Evolutionary conservation across 2,329 filamentous ascomycete genomes (phyloP).

Genomic region (Aureobasidium melanogenum): DNA sequence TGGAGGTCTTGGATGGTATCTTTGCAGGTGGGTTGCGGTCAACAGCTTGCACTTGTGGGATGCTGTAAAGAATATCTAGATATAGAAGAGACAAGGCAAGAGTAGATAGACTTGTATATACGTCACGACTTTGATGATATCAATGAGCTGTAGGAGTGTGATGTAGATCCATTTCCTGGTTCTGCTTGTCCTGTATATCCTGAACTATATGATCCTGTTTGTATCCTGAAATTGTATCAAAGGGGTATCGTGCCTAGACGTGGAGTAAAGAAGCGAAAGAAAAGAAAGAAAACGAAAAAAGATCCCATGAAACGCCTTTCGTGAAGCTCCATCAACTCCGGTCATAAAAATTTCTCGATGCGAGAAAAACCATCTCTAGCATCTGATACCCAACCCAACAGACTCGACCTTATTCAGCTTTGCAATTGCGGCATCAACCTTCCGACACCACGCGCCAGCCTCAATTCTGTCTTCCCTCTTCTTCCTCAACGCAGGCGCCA

Average conservation of each 20-base stretch:
- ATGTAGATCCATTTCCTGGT: not conserved
- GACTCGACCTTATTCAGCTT: not conserved
- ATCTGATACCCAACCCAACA: slow-evolving; percentile 1
- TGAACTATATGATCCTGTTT: not conserved
- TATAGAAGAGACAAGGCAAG: not conserved
- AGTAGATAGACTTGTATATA: not conserved
- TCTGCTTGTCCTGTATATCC: not conserved
- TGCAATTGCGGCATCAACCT: not conserved
- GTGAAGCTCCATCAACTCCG: not conserved
- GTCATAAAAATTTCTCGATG: not conserved
- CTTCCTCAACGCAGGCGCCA: slow-evolving; percentile 30
- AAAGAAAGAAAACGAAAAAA: not conserved
- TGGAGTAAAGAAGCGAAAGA: not conserved
- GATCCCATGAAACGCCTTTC: not conserved
- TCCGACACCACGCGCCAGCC: slow-evolving; percentile 20
- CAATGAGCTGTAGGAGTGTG: not conserved
- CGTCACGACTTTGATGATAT: too few species aligned
- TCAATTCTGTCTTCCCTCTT: slow-evolving; percentile 22
- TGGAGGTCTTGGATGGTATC: not conserved
- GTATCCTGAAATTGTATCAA: not conserved
- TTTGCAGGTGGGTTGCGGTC: not conserved
- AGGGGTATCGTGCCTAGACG: slow-evolving; percentile 1
- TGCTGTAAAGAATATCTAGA: not conserved
- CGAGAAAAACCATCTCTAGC: not conserved
- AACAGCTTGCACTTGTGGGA: not conserved